phyloP scores from a whole-genome alignment of 1,284 basidiomycete genomes.

The Boletus smithii region DNA sequence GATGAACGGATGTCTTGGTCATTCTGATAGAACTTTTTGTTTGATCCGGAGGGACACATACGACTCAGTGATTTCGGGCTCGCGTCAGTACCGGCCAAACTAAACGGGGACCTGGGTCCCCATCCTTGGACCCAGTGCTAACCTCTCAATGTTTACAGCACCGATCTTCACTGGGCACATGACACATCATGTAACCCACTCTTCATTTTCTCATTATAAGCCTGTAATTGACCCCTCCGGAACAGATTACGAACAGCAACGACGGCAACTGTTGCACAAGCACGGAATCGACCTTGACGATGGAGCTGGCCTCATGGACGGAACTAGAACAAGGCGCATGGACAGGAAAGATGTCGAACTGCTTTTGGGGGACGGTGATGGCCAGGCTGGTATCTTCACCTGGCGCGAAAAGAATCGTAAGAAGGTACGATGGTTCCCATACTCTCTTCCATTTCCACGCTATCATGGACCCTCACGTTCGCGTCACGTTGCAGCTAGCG shows the following conservation, averaged over 20 bases:
- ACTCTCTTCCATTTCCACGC: constrained; percentile 25
- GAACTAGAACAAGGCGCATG: constrained; percentile 68
- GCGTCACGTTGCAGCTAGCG: constrained; percentile 58
- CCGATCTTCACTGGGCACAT: constrained; percentile 88
- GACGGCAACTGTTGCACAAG: constrained; percentile 83
- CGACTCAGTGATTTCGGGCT: constrained; percentile 95
- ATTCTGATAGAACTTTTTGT: constrained; percentile 82
- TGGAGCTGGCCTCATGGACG: constrained; percentile 58
- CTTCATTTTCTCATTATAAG: constrained; percentile 22
- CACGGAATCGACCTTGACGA: constrained; percentile 95
- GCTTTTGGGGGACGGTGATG: constrained; percentile 75
- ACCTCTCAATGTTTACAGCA: constrained; percentile 42
- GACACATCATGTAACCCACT: constrained; percentile 72
- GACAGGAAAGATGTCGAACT: constrained; percentile 75
- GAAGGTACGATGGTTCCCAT: constrained; percentile 52
- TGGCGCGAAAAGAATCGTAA: constrained; percentile 92
- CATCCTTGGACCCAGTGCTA: constrained; percentile 17
- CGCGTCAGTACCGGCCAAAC: constrained; percentile 57
- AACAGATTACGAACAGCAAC: constrained; percentile 91
- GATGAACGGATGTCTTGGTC: constrained; percentile 26
- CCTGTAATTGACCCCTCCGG: constrained; percentile 15
- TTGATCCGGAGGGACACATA: constrained; percentile 90
- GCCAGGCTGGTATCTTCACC: constrained; percentile 79
- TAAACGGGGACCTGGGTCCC: constrained; percentile 24
- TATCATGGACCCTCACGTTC: constrained; percentile 16